Conservation (phyloP, 176 grass and related monocot species). For the Triticum urartu region DNA sequence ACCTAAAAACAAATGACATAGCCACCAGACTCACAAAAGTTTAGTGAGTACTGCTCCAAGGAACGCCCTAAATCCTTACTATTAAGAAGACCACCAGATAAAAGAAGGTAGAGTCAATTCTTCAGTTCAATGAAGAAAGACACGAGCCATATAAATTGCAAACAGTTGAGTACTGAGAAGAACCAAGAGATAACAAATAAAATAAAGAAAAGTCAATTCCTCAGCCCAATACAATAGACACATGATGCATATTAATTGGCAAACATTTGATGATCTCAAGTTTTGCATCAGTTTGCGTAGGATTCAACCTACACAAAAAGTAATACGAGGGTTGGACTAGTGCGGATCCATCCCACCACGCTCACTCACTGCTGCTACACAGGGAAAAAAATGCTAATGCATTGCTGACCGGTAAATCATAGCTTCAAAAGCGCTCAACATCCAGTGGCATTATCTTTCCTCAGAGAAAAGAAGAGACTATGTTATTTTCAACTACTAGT, state of each 20-base stretch:
- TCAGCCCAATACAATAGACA: background rate
- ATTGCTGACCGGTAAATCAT: background rate
- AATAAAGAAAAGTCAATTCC: background rate
- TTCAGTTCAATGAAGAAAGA: background rate
- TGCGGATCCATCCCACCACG: too few species aligned
- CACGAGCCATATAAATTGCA: background rate
- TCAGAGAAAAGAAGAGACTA: background rate
- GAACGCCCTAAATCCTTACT: background rate
- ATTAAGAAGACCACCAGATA: background rate
- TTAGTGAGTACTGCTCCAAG: background rate
- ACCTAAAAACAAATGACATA: slow-evolving; percentile 48
- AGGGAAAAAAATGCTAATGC: too few species aligned
- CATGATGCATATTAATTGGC: background rate
- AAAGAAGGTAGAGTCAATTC: background rate
- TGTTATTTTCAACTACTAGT: background rate
- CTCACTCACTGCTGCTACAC: too few species aligned
- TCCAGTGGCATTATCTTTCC: background rate
- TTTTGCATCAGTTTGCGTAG: background rate
- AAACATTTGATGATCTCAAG: background rate
- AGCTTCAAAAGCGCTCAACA: background rate
- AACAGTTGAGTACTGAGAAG: background rate
- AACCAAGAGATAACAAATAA: background rate
- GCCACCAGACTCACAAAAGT: background rate
- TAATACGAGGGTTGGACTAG: background rate
- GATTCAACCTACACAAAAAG: background rate